Conservation (phyloP, 176 grass and related monocot genomes). For the Puccinellia tenuiflora region DNA sequence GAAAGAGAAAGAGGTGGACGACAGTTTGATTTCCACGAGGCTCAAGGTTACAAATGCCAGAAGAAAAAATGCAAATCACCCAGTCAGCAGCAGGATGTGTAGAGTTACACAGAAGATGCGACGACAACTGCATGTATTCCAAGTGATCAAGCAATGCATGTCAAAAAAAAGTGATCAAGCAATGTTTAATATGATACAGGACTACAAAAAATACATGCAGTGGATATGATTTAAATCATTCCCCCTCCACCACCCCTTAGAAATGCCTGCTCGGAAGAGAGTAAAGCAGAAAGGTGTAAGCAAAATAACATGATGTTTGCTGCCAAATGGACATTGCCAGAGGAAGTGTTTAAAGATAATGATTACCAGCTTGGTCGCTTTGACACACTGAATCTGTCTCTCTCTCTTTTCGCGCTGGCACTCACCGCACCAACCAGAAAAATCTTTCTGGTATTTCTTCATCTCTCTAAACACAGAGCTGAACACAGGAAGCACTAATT, state of each 20-base stretch:
- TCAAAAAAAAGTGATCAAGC: constrained; percentile 11
- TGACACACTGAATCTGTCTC: constrained; percentile 67
- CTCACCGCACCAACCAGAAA: constrained; percentile 82
- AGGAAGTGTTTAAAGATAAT: not conserved
- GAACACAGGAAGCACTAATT: constrained; percentile 34
- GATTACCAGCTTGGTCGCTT: constrained; percentile 78
- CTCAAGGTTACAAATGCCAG: not conserved
- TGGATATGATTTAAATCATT: constrained; percentile 40
- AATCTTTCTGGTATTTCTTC: constrained; percentile 97
- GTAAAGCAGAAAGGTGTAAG: constrained; percentile 22
- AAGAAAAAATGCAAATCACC: not conserved
- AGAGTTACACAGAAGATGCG: constrained; percentile 34
- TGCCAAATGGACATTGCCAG: not conserved
- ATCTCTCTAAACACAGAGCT: constrained; percentile 91
- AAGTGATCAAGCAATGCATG: constrained; percentile 8
- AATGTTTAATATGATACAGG: constrained; percentile 19
- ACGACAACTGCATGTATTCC: not conserved
- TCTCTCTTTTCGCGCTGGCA: constrained; percentile 78
- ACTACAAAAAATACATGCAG: constrained; percentile 22
- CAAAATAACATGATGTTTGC: not conserved
- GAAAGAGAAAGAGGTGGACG: not conserved
- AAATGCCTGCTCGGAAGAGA: constrained; percentile 66
- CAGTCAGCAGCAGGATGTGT: not conserved
- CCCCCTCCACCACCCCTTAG: constrained; percentile 62
- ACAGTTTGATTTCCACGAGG: not conserved